These are phyloP conservation scores for Sarocladium kiliense DNA, from an alignment of 2,329 filamentous ascomycete genomes.

Conservation along the genomic window DNA sequence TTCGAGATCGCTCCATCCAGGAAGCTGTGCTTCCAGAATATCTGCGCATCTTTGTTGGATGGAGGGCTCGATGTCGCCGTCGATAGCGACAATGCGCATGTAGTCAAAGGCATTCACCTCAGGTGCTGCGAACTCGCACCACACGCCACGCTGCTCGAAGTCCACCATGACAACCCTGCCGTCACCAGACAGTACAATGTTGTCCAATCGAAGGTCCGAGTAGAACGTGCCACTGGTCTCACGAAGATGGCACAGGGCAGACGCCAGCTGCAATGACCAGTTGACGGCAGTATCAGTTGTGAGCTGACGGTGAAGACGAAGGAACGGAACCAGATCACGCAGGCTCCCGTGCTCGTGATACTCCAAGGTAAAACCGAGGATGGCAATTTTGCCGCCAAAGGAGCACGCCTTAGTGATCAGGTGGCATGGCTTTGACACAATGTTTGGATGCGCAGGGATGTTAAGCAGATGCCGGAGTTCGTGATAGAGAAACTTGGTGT, in stretches of 20 bases:
- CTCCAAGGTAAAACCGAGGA: constrained; percentile 51
- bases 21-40: constrained; percentile 38
- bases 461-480: constrained; percentile 52
- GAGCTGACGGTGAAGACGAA: constrained; percentile 41
- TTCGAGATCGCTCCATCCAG: constrained; percentile 36
- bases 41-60: constrained; percentile 34
- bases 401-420: constrained; percentile 50
- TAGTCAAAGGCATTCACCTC: constrained; percentile 57
- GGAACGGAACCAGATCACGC: constrained; percentile 48
- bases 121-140: constrained; percentile 56
- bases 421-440: constrained; percentile 47
- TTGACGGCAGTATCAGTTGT: constrained; percentile 35
- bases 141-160: constrained; percentile 58
- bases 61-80: constrained; percentile 37
- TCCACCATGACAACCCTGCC: constrained; percentile 52
- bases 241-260: constrained; percentile 45
- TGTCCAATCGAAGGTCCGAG: constrained; percentile 55
- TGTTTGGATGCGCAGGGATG: constrained; percentile 45
- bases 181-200: constrained; percentile 46
- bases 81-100: constrained; percentile 46
- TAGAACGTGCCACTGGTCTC: constrained; percentile 44
- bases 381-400: constrained; percentile 50
- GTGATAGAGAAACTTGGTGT: constrained; percentile 56
- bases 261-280: constrained; percentile 49
- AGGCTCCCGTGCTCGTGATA: constrained; percentile 50